Conservation (phyloP, 495 filamentous ascomycete species). For the Aspergillus affinis region DNA sequence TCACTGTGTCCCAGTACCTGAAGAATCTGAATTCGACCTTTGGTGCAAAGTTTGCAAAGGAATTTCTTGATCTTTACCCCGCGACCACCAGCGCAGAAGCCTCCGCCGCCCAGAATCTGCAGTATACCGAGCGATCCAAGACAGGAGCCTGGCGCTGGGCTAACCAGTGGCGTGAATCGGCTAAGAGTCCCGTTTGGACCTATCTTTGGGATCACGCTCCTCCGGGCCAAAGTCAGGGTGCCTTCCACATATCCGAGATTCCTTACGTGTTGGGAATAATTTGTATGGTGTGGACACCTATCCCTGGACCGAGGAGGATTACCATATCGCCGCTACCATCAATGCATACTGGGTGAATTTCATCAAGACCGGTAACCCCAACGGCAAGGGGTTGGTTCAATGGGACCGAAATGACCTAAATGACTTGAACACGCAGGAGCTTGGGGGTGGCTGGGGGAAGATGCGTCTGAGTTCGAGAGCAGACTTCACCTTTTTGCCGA, state of each 20-base stretch:
- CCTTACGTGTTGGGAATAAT: slow-evolving; percentile 23
- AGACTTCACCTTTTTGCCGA: no score
- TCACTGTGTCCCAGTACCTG: slow-evolving; percentile 6
- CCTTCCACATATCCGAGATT: slow-evolving; percentile 23
- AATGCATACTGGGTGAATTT: slow-evolving; percentile 23
- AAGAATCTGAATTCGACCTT: slow-evolving; percentile 5
- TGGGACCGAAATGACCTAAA: not conserved
- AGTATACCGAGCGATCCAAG: slow-evolving; percentile 13
- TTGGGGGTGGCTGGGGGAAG: no score
- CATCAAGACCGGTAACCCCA: slow-evolving; percentile 21
- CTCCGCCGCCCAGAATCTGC: slow-evolving; percentile 11
- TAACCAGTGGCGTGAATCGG: not conserved
- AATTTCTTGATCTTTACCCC: slow-evolving; percentile 10
- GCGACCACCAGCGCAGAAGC: slow-evolving; percentile 2
- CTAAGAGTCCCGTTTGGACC: slow-evolving; percentile 6
- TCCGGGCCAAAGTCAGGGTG: slow-evolving; percentile 17
- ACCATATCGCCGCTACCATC: slow-evolving; percentile 16
- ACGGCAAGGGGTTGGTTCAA: slow-evolving; percentile 4
- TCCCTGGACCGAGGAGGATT: slow-evolving; percentile 18
- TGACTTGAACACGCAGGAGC: no score
- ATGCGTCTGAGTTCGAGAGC: no score
- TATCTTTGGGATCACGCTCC: slow-evolving; percentile 18
- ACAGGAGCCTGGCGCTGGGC: slow-evolving; percentile 16
- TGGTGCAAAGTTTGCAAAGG: not conserved
- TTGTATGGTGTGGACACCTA: slow-evolving; percentile 17